These are phyloP conservation scores for Blastocystis sp. DNA, from an alignment of 352 stramenopile species.

Conservation along the genomic window DNA sequence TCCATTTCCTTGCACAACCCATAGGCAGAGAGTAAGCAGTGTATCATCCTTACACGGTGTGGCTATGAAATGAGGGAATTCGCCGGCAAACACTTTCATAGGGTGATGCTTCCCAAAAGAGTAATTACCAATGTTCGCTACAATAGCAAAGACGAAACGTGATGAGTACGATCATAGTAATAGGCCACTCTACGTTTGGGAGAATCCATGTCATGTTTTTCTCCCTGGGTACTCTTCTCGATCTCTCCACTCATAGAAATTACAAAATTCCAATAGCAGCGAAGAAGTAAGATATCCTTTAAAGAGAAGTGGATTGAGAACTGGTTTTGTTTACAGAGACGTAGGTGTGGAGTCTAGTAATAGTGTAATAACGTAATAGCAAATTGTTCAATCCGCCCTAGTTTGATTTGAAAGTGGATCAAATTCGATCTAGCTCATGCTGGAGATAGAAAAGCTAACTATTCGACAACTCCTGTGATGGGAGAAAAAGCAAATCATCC, in stretches of 20 bases:
- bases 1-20: slow-evolving; percentile 96
- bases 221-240: neutral
- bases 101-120: slow-evolving; percentile 66
- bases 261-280: neutral
- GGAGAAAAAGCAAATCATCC: too few species aligned
- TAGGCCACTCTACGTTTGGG: neutral
- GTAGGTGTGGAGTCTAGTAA: too few species aligned
- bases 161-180: slow-evolving; percentile 41
- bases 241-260: neutral
- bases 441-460: too few species aligned
- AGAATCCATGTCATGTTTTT: neutral
- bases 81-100: slow-evolving; percentile 62
- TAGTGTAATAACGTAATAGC: too few species aligned
- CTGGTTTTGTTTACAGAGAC: too few species aligned
- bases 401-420: too few species aligned
- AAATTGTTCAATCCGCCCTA: too few species aligned
- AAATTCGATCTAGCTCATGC: too few species aligned
- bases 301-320: too few species aligned
- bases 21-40: slow-evolving; percentile 95
- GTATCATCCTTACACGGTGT: slow-evolving; percentile 87
- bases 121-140: neutral
- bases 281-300: neutral
- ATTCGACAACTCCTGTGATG: too few species aligned
- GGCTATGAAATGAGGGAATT: slow-evolving; percentile 71
- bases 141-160: neutral